Evolutionary conservation across 805 yeast genomes (phyloP).

Genomic region (Kodamaea nitidulidarum): DNA sequence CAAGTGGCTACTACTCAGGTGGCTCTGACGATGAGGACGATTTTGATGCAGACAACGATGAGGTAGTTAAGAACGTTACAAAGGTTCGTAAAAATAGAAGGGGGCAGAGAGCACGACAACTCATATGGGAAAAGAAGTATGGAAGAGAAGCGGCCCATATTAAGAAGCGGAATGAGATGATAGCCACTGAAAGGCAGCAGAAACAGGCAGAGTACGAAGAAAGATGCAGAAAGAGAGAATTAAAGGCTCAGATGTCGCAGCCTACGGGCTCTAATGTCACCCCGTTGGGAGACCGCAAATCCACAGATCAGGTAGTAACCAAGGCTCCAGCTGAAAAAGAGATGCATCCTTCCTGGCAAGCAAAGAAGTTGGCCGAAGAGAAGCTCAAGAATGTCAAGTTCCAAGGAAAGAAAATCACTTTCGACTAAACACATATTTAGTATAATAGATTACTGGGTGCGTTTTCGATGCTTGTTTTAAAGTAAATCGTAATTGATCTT

Average conservation of each 20-base stretch:
- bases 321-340: conserved; percentile 11
- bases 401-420: conserved; percentile 79
- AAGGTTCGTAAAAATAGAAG: conserved; percentile 77
- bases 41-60: conserved; percentile 41
- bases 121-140: conserved; percentile 91
- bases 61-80: conserved; percentile 49
- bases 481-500: conserved; percentile 5
- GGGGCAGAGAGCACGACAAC: conserved; percentile 95
- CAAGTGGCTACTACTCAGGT: conserved; percentile 80
- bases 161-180: conserved; percentile 55
- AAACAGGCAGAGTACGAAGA: conserved; percentile 67
- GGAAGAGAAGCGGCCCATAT: conserved; percentile 85
- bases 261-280: conserved; percentile 39
- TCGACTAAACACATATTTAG: too few species aligned
- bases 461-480: not conserved
- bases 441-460: too few species aligned
- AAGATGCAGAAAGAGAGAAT: conserved; percentile 64
- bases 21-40: conserved; percentile 64
- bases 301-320: not conserved
- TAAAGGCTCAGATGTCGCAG: conserved; percentile 39
- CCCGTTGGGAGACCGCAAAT: conserved; percentile 36
- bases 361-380: conserved; percentile 72
- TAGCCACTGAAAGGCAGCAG: conserved; percentile 52
- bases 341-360: conserved; percentile 98
- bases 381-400: conserved; percentile 62